phyloP scores from a whole-genome alignment of 108 stramenopile genomes.

The Nitzschia putrida region DNA sequence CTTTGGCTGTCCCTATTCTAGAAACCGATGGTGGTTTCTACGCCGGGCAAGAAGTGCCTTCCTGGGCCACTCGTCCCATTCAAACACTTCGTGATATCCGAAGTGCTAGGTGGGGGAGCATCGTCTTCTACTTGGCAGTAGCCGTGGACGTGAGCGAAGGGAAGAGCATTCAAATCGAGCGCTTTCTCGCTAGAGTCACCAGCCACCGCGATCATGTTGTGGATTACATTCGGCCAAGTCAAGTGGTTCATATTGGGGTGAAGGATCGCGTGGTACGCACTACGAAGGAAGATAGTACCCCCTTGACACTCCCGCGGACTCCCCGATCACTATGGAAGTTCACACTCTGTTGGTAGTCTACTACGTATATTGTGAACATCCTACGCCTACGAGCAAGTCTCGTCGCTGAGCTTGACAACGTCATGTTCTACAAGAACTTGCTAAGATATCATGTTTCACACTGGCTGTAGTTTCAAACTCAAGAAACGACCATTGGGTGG shows the following conservation, averaged over 20 bases:
- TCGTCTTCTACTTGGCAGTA: conserved; percentile 26
- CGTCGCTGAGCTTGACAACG: too few species aligned
- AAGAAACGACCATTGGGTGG: too few species aligned
- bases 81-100: conserved; percentile 11
- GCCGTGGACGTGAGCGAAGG: conserved; percentile 27
- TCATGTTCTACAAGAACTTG: too few species aligned
- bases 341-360: conserved; percentile 3
- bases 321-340: not conserved
- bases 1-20: conserved; percentile 21
- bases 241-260: conserved; percentile 11
- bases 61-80: conserved; percentile 7
- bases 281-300: too few species aligned
- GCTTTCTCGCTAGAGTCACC: conserved; percentile 13
- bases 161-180: conserved; percentile 17
- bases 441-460: too few species aligned
- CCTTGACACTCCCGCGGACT: not conserved
- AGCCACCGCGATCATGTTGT: conserved; percentile 23
- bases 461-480: too few species aligned
- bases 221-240: not conserved
- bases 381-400: too few species aligned
- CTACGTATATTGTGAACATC: too few species aligned
- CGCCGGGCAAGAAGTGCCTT: not conserved
- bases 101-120: conserved; percentile 31
- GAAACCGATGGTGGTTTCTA: conserved; percentile 4
- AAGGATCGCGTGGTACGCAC: not conserved